Percentiles rank a stretch among this genome's conserved stretches.
Evolutionary conservation across 2,329 filamentous ascomycete species (phyloP).

Genomic region (Arthrobotrys sinensis): DNA sequence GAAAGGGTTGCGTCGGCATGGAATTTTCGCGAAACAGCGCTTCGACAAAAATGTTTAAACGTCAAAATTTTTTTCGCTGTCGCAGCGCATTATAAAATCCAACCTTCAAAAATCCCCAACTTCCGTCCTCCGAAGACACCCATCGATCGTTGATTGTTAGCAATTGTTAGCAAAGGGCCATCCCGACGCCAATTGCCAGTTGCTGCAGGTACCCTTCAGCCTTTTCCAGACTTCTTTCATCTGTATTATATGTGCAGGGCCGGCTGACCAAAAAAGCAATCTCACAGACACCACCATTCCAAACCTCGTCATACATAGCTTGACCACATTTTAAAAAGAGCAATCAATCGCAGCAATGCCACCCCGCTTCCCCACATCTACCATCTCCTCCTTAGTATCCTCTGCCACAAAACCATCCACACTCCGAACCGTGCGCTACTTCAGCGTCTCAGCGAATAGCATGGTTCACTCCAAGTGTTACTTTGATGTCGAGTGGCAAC

Average conservation of each 20-base stretch:
- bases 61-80: neutral
- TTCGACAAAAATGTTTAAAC: conserved; percentile 25
- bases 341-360: conserved; percentile 33
- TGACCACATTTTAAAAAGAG: neutral
- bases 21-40: conserved; percentile 19
- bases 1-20: neutral
- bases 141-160: neutral
- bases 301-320: neutral
- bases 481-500: conserved; percentile 54
- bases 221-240: neutral
- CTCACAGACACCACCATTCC: neutral
- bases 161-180: neutral
- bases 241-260: neutral
- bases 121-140: neutral
- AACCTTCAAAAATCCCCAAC: neutral
- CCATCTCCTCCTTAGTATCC: conserved; percentile 26
- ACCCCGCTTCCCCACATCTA: conserved; percentile 41
- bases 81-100: neutral
- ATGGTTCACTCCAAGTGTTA: conserved; percentile 49
- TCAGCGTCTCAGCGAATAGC: conserved; percentile 29
- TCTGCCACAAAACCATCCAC: conserved; percentile 15
- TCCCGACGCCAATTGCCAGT: neutral
- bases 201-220: conserved; percentile 4
- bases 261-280: conserved; percentile 2
- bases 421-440: conserved; percentile 27